phyloP scores from a whole-genome alignment of 2,329 filamentous ascomycete species.

The Dryadomyces sulphureus region DNA sequence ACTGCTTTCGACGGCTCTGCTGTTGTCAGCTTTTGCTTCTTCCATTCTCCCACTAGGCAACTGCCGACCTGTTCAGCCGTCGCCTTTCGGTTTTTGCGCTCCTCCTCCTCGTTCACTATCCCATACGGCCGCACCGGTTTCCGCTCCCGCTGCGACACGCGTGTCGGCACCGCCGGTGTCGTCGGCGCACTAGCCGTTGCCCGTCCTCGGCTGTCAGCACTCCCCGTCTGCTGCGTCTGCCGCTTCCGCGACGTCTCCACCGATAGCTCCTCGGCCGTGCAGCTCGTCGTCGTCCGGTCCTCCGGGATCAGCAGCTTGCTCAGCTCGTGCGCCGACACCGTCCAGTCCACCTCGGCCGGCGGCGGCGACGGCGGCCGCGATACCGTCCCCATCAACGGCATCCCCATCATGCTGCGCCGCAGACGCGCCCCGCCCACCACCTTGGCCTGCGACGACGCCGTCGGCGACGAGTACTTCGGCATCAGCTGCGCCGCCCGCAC shows the following conservation, averaged over 20 bases:
- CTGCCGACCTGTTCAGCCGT: no score
- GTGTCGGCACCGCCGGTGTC: conserved; percentile 28
- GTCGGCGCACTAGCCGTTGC: conserved; percentile 12
- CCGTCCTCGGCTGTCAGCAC: conserved; percentile 13
- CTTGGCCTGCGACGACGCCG: conserved; percentile 73
- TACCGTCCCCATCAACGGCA: conserved; percentile 21
- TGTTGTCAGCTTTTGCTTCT: not conserved
- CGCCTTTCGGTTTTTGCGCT: conserved; percentile 38
- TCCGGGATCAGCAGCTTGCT: conserved; percentile 69
- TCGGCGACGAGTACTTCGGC: conserved; percentile 74
- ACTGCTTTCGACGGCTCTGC: conserved; percentile 15
- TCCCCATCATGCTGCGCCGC: conserved; percentile 45
- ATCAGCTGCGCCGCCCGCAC: conserved; percentile 19
- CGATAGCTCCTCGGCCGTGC: conserved; percentile 63
- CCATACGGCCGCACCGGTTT: conserved; percentile 42
- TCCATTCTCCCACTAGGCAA: no score
- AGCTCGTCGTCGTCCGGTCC: conserved; percentile 61
- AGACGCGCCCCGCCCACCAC: conserved; percentile 49
- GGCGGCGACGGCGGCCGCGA: conserved; percentile 46
- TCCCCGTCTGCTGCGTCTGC: conserved; percentile 32
- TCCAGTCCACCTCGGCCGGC: conserved; percentile 73
- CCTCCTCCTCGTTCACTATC: conserved; percentile 31
- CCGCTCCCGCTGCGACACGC: conserved; percentile 61
- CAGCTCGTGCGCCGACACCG: conserved; percentile 67
- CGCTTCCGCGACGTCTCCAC: conserved; percentile 53